phyloP scores from a whole-genome alignment of 345 rosid genomes.

The Bruguiera sexangula region DNA sequence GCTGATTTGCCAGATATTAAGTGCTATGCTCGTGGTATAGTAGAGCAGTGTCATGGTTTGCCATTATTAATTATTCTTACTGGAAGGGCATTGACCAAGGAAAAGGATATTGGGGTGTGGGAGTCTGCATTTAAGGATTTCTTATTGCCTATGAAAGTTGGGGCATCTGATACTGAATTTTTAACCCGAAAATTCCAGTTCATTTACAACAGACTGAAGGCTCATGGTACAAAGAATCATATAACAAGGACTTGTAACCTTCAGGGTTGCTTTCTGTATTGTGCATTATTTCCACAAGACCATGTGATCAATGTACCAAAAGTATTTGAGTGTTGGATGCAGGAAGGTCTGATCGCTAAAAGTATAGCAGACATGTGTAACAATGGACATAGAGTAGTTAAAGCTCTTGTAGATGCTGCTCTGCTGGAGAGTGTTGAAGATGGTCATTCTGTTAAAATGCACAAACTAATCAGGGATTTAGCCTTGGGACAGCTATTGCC shows the following conservation, averaged over 20 bases:
- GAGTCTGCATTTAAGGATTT: background rate
- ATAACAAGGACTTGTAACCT: background rate
- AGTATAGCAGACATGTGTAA: slow-evolving; percentile 7
- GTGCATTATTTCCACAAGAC: slow-evolving; percentile 8
- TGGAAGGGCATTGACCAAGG: background rate
- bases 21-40: slow-evolving; percentile 10
- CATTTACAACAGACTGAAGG: slow-evolving; percentile 12
- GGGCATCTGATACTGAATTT: background rate
- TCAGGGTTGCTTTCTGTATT: slow-evolving; percentile 11
- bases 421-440: slow-evolving; percentile 5
- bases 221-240: background rate
- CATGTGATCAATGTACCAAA: background rate
- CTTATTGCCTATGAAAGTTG: slow-evolving; percentile 4
- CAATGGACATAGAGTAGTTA: slow-evolving; percentile 7
- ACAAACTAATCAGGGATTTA: slow-evolving; percentile 11
- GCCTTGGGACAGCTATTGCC: background rate
- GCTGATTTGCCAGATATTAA: slow-evolving; percentile 1
- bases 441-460: slow-evolving; percentile 16
- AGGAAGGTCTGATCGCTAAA: slow-evolving; percentile 13
- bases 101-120: slow-evolving; percentile 12
- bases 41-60: slow-evolving; percentile 14
- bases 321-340: slow-evolving; percentile 6
- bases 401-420: slow-evolving; percentile 1
- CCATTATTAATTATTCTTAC: slow-evolving; percentile 4
- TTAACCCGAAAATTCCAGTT: slow-evolving; percentile 3